These are phyloP conservation scores for Pelargonium australe DNA, from an alignment of 441 rosid genomes.

Conservation along the genomic window DNA sequence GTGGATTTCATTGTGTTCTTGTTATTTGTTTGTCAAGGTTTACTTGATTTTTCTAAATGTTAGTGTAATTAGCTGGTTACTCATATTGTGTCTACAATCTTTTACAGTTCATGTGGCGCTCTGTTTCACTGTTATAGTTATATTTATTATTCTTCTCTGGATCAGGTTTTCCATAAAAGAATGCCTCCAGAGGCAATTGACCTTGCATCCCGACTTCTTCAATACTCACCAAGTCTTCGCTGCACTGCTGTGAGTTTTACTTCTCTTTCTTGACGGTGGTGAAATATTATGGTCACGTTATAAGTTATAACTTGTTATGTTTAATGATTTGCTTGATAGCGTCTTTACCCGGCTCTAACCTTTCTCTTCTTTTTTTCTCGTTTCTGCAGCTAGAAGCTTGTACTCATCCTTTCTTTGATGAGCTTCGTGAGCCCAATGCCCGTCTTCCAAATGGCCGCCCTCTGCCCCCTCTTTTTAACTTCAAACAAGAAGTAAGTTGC, in stretches of 20 bases:
- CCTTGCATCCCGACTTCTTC: slow-evolving; percentile 65
- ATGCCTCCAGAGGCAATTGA: slow-evolving; percentile 82
- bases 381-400: background rate
- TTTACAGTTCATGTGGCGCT: background rate
- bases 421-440: background rate
- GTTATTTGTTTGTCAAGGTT: too few relatives aligned
- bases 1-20: too few relatives aligned
- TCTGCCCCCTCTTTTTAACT: too few relatives aligned
- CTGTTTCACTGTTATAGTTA: background rate
- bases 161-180: slow-evolving; percentile 56
- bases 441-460: too few relatives aligned
- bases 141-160: slow-evolving; percentile 13
- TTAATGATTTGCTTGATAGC: too few relatives aligned
- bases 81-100: background rate
- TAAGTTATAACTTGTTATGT: too few relatives aligned
- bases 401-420: background rate
- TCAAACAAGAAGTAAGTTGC: too few relatives aligned
- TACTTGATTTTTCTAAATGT: too few relatives aligned
- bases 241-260: slow-evolving; percentile 52
- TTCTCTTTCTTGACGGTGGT: too few relatives aligned
- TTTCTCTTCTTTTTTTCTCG: background rate
- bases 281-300: too few relatives aligned
- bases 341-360: too few relatives aligned
- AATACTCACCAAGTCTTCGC: slow-evolving; percentile 64
- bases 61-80: too few relatives aligned